Conservation (phyloP, 1,284 basidiomycete species). For the Sporisorium iseilematis-ciliati region DNA sequence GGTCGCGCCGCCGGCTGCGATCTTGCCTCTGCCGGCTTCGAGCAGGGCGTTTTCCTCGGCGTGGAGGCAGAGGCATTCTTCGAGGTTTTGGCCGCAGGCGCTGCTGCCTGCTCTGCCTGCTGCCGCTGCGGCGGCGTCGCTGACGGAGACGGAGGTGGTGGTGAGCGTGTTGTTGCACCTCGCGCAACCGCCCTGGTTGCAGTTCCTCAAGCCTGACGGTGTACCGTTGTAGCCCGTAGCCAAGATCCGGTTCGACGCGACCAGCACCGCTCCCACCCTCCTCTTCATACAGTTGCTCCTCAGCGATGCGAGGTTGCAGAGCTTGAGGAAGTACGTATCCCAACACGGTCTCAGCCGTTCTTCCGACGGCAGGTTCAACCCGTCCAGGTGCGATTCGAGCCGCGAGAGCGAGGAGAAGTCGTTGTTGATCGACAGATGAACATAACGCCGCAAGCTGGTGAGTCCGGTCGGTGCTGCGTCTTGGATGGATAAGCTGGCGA, state of each 20-base stretch:
- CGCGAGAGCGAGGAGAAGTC: constrained; percentile 74
- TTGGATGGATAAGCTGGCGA: constrained; percentile 9
- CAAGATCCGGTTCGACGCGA: constrained; percentile 83
- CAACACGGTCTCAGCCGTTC: constrained; percentile 76
- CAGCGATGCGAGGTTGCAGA: constrained; percentile 65
- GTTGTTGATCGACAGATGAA: constrained; percentile 81
- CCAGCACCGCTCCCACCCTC: constrained; percentile 90
- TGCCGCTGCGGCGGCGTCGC: no score
- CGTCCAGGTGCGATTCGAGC: constrained; percentile 78
- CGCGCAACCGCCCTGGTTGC: constrained; percentile 68
- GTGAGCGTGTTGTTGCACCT: constrained; percentile 61
- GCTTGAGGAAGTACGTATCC: constrained; percentile 69
- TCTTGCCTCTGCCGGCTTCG: constrained; percentile 81
- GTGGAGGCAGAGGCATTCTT: constrained; percentile 93
- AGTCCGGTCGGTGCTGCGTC: constrained; percentile 22
- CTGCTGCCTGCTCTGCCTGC: constrained; percentile 11
- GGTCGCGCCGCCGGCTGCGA: constrained; percentile 75
- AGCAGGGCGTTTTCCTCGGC: constrained; percentile 98
- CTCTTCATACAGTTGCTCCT: constrained; percentile 83
- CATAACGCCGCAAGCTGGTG: constrained; percentile 30
- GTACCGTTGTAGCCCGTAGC: constrained; percentile 99
- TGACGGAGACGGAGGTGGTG: constrained; percentile 2
- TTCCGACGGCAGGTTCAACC: constrained; percentile 81
- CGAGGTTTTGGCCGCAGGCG: constrained; percentile 74
- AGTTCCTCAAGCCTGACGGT: constrained; percentile 79